Evolutionary conservation across 1,284 basidiomycete species (phyloP), one percentile per base, ranked within the genome.

Genomic region (Erythrobasidium hasegawianum): DNA sequence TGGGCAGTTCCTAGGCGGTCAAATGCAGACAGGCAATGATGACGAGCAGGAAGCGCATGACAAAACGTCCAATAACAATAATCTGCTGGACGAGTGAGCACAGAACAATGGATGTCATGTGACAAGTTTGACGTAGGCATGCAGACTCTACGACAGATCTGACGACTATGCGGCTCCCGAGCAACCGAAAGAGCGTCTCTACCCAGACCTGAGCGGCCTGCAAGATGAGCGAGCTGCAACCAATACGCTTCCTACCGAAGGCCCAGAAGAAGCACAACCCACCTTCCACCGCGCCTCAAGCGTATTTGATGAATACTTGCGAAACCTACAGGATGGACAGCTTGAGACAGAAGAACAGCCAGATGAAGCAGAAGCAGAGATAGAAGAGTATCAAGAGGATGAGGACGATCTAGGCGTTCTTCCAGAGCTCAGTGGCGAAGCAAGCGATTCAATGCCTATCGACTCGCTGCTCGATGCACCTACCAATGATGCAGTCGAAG

Each of bases 381-480:
- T 29, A 26, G 69, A 70, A 14, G 79, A 77, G 2, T 77, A 77
- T 9, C 80, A 82, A 11, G 81, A 81, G 2, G 82, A 80, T 2
- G 79, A 78, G 3, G 80, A 80, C 4, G 82, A 82, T 10, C 81
- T 80, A 8, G 50, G 50, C 26, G 50, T 29, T 20, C 50, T 53
- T 2, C 80, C 81, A 1, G 81, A 81, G 38, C 79, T 78, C 2
- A 78, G 73, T 2, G 80, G 79, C 10, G 79, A 75, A 13, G 77
- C 78, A 8, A 80, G 80, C 41, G 79, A 82, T 29, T 83, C 81
- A 7, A 24, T 43, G n/a, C 43, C 54, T 29, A 57, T 65, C 41
- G 62, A 65, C n/a, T 41, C 38, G 7, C 56, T 65, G 3, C 62
- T 65, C 0, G 43, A 57, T 14, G 55, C 47, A 56, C 45, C 62